These are phyloP conservation scores for Blastocystis sp. DNA, from an alignment of 352 stramenopile genomes.

Conservation along the genomic window DNA sequence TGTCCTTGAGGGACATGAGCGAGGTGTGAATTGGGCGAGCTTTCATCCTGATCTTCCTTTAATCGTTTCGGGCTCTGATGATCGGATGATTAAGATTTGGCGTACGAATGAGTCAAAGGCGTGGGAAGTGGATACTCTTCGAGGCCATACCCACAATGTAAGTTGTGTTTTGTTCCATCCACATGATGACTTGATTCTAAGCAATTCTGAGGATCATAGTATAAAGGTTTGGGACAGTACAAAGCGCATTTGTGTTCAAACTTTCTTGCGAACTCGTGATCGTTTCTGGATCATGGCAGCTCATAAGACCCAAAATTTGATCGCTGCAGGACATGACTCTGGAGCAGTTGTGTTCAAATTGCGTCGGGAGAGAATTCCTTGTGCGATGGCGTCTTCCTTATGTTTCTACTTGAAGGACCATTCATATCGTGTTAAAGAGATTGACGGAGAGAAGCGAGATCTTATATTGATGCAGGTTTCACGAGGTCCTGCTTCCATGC, in stretches of 20 bases:
- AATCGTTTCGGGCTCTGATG: constrained; percentile 95
- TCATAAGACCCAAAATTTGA: constrained; percentile 91
- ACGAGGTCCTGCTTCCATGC: constrained; percentile 74
- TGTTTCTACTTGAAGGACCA: constrained; percentile 92
- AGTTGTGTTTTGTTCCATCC: constrained; percentile 98
- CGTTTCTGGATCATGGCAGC: constrained; percentile 95
- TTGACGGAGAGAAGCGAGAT: constrained; percentile 74
- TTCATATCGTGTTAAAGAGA: constrained; percentile 53
- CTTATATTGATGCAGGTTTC: constrained; percentile 70
- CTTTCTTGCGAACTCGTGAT: constrained; percentile 96
- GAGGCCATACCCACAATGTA: constrained; percentile 98
- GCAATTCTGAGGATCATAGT: constrained; percentile 95
- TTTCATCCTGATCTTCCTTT: constrained; percentile 91
- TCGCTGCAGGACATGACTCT: constrained; percentile 96
- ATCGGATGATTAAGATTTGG: constrained; percentile 97
- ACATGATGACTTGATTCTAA: constrained; percentile 96
- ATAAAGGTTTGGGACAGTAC: constrained; percentile 98
- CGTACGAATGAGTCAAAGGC: constrained; percentile 98
- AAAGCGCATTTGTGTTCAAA: constrained; percentile 96
- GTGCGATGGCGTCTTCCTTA: constrained; percentile 76
- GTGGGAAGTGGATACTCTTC: constrained; percentile 99
- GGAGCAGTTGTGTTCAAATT: constrained; percentile 99
- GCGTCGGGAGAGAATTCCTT: constrained; percentile 89
- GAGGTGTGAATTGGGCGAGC: constrained; percentile 97
- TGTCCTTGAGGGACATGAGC: constrained; percentile 97